Evolutionary conservation across 2,329 filamentous ascomycete species (phyloP).

Genomic region (Ophiostoma piceae): DNA sequence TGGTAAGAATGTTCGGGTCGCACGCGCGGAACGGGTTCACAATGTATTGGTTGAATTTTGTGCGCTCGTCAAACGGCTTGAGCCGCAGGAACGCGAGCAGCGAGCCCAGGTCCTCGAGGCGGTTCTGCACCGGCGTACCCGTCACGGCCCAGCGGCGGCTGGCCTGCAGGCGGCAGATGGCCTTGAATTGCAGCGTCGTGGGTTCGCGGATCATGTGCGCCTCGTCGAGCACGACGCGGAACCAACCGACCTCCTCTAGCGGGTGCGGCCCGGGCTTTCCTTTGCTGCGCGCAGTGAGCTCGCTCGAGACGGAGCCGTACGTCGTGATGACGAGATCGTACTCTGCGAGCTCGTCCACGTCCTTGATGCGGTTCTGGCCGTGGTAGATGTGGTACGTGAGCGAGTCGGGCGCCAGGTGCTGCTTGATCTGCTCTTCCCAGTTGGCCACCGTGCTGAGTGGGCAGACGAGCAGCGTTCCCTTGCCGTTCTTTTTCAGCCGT

Average conservation of each 20-base stretch:
- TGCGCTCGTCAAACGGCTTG: constrained; percentile 74
- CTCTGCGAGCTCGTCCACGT: constrained; percentile 60
- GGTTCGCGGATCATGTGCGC: constrained; percentile 91
- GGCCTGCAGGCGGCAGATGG: constrained; percentile 72
- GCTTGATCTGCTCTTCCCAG: constrained; percentile 87
- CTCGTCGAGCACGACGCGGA: constrained; percentile 88
- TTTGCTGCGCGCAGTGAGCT: constrained; percentile 61
- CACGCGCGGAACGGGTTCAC: constrained; percentile 80
- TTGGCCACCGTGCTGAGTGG: constrained; percentile 89
- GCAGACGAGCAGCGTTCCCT: constrained; percentile 78
- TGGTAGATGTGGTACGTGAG: constrained; percentile 82
- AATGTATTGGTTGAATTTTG: constrained; percentile 73
- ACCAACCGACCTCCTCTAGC: constrained; percentile 78
- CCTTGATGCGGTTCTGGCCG: constrained; percentile 67
- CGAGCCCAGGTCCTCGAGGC: constrained; percentile 81
- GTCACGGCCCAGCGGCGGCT: constrained; percentile 94
- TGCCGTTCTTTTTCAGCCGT: constrained; percentile 59
- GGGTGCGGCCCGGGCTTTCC: constrained; percentile 57
- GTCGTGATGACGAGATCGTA: constrained; percentile 89
- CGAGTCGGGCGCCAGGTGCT: constrained; percentile 62
- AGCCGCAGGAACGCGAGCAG: constrained; percentile 80
- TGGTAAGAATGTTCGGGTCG: constrained; percentile 76
- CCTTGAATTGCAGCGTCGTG: constrained; percentile 73
- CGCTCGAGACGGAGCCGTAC: constrained; percentile 80
- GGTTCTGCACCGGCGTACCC: constrained; percentile 91